Evolutionary conservation across 2,329 filamentous ascomycete genomes (phyloP).

Genomic region (Colletotrichum sp.): DNA sequence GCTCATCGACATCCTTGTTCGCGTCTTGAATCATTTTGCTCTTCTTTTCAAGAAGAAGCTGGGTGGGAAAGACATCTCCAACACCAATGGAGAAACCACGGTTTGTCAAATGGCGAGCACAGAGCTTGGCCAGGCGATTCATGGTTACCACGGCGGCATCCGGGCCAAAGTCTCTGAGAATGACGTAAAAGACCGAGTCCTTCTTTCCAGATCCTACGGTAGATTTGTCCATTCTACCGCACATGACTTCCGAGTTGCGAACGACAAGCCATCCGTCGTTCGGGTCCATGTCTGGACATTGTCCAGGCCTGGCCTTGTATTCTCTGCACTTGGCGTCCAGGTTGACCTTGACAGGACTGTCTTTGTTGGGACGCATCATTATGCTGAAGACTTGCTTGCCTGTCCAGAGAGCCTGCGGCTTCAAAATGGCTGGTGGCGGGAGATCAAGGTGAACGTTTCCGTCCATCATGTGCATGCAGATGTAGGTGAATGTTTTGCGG

Average conservation of each 20-base stretch:
- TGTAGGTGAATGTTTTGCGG: conserved; percentile 83
- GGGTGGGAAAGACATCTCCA: conserved; percentile 88
- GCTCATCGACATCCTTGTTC: conserved; percentile 80
- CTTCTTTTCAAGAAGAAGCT: conserved; percentile 74
- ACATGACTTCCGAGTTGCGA: conserved; percentile 97
- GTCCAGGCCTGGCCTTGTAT: conserved; percentile 67
- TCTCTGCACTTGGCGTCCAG: conserved; percentile 91
- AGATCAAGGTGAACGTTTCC: conserved; percentile 79
- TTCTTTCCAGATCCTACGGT: conserved; percentile 98
- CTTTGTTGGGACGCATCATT: conserved; percentile 85
- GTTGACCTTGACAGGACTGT: conserved; percentile 85
- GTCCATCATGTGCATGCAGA: conserved; percentile 94
- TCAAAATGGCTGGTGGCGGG: conserved; percentile 84
- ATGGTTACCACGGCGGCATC: conserved; percentile 88
- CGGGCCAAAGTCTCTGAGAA: conserved; percentile 92
- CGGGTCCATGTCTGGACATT: conserved; percentile 74
- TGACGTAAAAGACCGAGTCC: conserved; percentile 96
- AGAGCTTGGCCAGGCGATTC: conserved; percentile 92
- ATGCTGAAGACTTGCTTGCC: conserved; percentile 97
- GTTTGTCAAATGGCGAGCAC: conserved; percentile 85
- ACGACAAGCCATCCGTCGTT: conserved; percentile 93
- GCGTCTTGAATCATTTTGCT: conserved; percentile 77
- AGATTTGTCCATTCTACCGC: conserved; percentile 95
- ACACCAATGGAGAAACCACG: conserved; percentile 97
- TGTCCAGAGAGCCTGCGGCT: conserved; percentile 89